A percentile compares a stretch with the other conserved stretches of the same genome.
Conservation (phyloP, 768 basidiomycete species). For the Nevesoporus exiguus region DNA sequence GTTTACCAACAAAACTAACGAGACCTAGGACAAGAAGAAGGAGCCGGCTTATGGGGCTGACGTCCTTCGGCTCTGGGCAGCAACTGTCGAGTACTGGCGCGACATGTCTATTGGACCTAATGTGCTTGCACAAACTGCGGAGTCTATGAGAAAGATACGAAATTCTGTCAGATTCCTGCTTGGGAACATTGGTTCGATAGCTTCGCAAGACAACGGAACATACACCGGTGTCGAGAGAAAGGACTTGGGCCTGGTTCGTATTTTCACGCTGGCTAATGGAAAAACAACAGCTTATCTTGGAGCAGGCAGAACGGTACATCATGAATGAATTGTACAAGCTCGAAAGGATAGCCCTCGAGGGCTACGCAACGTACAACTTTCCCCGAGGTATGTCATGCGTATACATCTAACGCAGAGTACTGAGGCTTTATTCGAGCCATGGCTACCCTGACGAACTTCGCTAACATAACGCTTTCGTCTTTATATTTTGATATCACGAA, state of each 20-base stretch:
- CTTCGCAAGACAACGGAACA: slow-evolving; percentile 1
- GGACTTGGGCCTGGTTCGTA: slow-evolving; percentile 63
- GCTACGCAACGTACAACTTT: slow-evolving; percentile 76
- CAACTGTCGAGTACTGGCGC: slow-evolving; percentile 83
- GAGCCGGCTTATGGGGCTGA: slow-evolving; percentile 84
- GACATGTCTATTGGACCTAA: slow-evolving; percentile 85
- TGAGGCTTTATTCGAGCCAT: slow-evolving; percentile 50
- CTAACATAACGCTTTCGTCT: slow-evolving; percentile 81
- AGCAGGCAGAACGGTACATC: slow-evolving; percentile 78
- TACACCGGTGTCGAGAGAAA: slow-evolving; percentile 22
- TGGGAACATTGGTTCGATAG: slow-evolving; percentile 57
- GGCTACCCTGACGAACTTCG: slow-evolving; percentile 68
- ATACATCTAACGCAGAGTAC: neutral
- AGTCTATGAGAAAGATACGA: slow-evolving; percentile 78
- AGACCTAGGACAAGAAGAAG: slow-evolving; percentile 55
- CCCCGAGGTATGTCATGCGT: slow-evolving; percentile 56
- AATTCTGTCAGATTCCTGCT: slow-evolving; percentile 86
- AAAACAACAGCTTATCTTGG: slow-evolving; percentile 7
- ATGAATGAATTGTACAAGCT: slow-evolving; percentile 80
- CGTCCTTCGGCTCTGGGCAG: slow-evolving; percentile 85
- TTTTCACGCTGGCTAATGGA: neutral
- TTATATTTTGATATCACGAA: slow-evolving; percentile 92
- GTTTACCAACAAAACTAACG: neutral
- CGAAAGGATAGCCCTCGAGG: slow-evolving; percentile 61
- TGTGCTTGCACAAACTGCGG: slow-evolving; percentile 69